Conservation (phyloP, 257 asterid genomes). For the Ilex aquifolium region DNA sequence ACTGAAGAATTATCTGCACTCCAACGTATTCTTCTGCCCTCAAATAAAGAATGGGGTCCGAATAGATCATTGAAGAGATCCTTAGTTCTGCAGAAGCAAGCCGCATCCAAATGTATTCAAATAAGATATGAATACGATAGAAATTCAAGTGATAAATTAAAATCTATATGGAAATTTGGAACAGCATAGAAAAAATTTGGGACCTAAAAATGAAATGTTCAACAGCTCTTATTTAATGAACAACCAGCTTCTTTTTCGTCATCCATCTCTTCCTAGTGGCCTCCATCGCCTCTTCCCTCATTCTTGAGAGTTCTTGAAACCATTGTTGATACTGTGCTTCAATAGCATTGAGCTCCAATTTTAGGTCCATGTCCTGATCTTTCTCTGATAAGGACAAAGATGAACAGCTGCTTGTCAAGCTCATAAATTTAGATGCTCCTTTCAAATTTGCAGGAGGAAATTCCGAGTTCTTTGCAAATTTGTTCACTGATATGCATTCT, state of each 20-base stretch:
- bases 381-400: constrained; percentile 23
- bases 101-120: too few species aligned
- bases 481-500: constrained; percentile 25
- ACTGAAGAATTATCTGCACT: too few species aligned
- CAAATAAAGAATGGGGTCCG: too few species aligned
- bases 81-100: too few species aligned
- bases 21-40: too few species aligned
- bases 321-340: constrained; percentile 29
- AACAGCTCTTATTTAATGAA: constrained; percentile 11
- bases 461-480: constrained; percentile 17
- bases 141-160: too few species aligned
- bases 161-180: too few species aligned
- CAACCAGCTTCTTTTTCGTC: constrained; percentile 24
- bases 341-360: constrained; percentile 28
- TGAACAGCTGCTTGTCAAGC: constrained; percentile 25
- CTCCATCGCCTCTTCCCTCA: constrained; percentile 36
- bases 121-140: too few species aligned
- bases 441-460: constrained; percentile 12
- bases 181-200: too few species aligned
- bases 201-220: too few species aligned
- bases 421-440: constrained; percentile 17
- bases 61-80: too few species aligned
- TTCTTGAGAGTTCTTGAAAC: constrained; percentile 24
- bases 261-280: constrained; percentile 43
- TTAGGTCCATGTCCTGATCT: constrained; percentile 20